Evolutionary conservation across 169 alveolate species (phyloP).

Genomic region (Plasmodium coatneyi): DNA sequence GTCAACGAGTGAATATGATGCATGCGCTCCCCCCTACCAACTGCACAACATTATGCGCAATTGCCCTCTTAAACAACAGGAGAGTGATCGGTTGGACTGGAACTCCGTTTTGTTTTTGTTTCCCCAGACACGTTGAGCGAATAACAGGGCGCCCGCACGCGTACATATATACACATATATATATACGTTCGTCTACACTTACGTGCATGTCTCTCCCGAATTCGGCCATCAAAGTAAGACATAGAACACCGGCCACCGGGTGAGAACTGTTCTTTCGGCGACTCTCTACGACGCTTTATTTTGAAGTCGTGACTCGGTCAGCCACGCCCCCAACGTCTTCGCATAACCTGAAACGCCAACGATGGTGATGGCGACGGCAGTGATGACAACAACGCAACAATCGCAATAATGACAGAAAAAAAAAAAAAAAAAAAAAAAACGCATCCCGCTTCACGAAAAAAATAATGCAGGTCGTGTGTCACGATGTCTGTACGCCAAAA

Average conservation of each 20-base stretch:
- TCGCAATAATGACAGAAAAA: not conserved
- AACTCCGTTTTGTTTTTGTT: not conserved
- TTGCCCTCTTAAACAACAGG: constrained; percentile 1
- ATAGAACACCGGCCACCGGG: not conserved
- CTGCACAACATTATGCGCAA: not conserved
- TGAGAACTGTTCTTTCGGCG: not conserved
- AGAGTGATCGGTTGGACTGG: not conserved
- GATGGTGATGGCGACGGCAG: not conserved
- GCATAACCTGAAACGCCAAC: not conserved
- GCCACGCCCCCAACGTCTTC: not conserved
- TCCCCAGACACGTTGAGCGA: not conserved
- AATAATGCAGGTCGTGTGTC: not conserved
- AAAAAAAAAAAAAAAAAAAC: not conserved
- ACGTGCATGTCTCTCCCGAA: not conserved
- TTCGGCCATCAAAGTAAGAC: not conserved
- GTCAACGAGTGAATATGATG: not conserved
- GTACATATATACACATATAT: not conserved
- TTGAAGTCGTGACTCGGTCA: not conserved
- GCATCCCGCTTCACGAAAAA: not conserved
- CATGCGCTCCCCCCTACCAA: not conserved
- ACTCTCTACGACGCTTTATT: not conserved
- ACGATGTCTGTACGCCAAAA: not conserved
- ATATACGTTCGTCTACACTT: not conserved
- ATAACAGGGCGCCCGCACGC: not conserved
- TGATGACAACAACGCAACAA: not conserved